Percentiles rank a stretch among this genome's conserved stretches.
These are phyloP conservation scores for Ophidiomyces ophidiicola DNA, from an alignment of 2,329 filamentous ascomycete genomes.

Conservation along the genomic window DNA sequence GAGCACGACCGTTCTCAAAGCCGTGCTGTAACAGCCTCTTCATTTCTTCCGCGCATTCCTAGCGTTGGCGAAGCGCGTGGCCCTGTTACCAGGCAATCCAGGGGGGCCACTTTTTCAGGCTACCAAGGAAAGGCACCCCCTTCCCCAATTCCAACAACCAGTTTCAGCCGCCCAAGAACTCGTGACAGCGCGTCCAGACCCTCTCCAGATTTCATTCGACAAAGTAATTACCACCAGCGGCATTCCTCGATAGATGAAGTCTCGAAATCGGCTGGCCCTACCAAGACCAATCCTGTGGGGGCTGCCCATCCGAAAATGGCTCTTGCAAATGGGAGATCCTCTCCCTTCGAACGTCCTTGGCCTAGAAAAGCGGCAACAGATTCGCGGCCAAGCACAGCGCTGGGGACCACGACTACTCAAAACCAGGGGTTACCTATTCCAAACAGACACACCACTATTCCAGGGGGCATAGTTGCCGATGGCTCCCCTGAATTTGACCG, in stretches of 20 bases:
- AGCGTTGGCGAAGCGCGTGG: conserved; percentile 22
- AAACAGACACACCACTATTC: conserved; percentile 24
- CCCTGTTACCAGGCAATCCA: conserved; percentile 9
- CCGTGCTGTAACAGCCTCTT: conserved; percentile 27
- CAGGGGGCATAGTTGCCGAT: conserved; percentile 19
- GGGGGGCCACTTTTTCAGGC: conserved; percentile 12
- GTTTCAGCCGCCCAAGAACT: conserved; percentile 33
- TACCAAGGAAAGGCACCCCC: conserved; percentile 16
- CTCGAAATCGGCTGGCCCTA: conserved; percentile 20
- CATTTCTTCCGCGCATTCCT: conserved; percentile 36
- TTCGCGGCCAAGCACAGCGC: conserved; percentile 25
- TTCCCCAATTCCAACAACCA: conserved; percentile 19
- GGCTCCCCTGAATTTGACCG: conserved; percentile 55
- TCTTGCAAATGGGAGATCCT: conserved; percentile 41
- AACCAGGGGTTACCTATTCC: conserved; percentile 26
- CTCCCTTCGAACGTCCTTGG: conserved; percentile 50
- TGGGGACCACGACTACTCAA: conserved; percentile 18
- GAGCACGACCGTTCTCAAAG: conserved; percentile 36
- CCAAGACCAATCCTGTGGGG: conserved; percentile 11
- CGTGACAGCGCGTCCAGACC: conserved; percentile 42
- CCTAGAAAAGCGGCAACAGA: conserved; percentile 37
- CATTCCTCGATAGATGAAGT: conserved; percentile 77
- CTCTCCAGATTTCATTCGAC: conserved; percentile 70
- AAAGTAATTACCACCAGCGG: conserved; percentile 69
- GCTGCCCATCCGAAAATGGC: conserved; percentile 21